These are phyloP conservation scores for Tulasnella sp. DNA, from an alignment of 768 basidiomycete species.

Conservation along the genomic window DNA sequence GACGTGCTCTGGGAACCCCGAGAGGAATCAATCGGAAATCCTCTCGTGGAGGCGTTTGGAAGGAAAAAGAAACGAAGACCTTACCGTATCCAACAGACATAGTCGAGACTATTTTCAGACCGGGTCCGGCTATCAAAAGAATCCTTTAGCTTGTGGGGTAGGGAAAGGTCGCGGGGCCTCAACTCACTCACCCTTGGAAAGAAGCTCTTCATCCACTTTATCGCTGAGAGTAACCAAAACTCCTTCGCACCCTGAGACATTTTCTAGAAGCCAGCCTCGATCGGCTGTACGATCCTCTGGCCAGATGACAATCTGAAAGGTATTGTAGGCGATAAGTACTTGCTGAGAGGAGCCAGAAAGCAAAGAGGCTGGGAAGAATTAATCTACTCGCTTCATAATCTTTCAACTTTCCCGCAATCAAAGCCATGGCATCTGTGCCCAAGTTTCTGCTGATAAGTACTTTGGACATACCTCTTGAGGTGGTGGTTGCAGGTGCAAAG, in stretches of 20 bases:
- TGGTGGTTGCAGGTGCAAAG: background rate
- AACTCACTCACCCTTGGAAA: constrained; percentile 14
- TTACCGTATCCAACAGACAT: constrained; percentile 89
- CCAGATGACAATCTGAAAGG: constrained; percentile 2
- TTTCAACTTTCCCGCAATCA: constrained; percentile 54
- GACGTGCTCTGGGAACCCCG: constrained; percentile 72
- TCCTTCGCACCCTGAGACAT: constrained; percentile 6
- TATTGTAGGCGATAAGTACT: background rate
- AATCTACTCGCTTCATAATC: constrained; percentile 52
- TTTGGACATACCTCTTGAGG: constrained; percentile 40
- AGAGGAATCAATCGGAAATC: background rate
- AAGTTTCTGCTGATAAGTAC: constrained; percentile 65
- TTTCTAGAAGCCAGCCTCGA: background rate
- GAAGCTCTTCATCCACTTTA: constrained; percentile 32
- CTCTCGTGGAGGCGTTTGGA: background rate
- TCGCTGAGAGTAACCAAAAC: constrained; percentile 27
- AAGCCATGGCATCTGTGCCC: constrained; percentile 65
- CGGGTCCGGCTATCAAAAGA: constrained; percentile 63
- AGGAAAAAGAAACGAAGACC: constrained; percentile 36
- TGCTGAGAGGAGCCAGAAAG: constrained; percentile 24
- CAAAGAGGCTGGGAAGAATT: background rate
- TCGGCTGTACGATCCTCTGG: constrained; percentile 12
- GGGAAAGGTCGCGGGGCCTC: background rate
- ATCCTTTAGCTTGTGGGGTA: background rate
- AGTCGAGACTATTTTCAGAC: constrained; percentile 82